phyloP scores from a whole-genome alignment of 305 asterid species.

The Petunia hybrid region DNA sequence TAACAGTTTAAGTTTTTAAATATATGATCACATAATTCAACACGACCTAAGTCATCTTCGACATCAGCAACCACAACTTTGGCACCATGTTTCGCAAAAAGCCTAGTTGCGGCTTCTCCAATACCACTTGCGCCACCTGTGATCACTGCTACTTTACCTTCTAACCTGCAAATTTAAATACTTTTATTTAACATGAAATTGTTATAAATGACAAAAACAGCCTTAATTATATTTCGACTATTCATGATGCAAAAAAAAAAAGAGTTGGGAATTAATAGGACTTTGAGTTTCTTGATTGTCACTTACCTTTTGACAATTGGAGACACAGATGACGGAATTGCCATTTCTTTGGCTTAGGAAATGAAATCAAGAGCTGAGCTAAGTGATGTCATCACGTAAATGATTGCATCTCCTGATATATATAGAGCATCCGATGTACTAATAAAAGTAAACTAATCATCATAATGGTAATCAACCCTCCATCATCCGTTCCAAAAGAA shows the following conservation, averaged over 20 bases:
- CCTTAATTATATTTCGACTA: no score
- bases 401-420: neutral
- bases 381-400: neutral
- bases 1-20: neutral
- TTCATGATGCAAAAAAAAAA: no score
- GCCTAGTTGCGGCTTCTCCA: conserved; percentile 13
- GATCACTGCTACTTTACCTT: conserved; percentile 32
- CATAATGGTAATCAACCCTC: neutral
- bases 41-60: neutral
- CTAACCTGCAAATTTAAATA: conserved; percentile 1
- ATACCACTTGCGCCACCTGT: conserved; percentile 31
- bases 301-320: conserved; percentile 24
- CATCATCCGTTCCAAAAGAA: no score
- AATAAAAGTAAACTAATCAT: neutral
- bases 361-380: neutral
- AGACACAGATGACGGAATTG: conserved; percentile 4
- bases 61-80: conserved; percentile 25
- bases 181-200: neutral
- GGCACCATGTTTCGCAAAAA: conserved; percentile 19
- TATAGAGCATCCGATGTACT: neutral
- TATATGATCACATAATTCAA: neutral
- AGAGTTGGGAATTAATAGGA: neutral
- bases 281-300: neutral
- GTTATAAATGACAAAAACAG: no score
- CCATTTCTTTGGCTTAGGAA: conserved; percentile 17